Percentiles rank a stretch among this genome's conserved stretches.
Conservation (phyloP, 345 rosid species). For the Salix arbutifolia region DNA sequence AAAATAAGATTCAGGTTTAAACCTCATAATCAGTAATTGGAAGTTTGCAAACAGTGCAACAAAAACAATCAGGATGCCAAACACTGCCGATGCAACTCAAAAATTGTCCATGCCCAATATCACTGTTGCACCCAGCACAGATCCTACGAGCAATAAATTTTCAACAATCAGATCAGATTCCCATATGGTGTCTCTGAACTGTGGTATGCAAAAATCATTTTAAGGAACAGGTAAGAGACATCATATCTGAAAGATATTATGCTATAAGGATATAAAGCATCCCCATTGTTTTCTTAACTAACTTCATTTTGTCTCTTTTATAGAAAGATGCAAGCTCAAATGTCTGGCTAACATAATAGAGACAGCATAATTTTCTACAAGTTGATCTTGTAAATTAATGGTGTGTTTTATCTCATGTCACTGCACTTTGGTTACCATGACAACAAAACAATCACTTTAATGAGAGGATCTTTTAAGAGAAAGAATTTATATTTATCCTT, state of each 20-base stretch:
- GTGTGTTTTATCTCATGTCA: not conserved
- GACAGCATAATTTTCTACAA: not conserved
- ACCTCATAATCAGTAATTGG: conserved; percentile 85
- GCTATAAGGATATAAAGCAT: not conserved
- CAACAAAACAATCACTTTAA: not conserved
- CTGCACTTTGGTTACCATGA: not conserved
- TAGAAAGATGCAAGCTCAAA: not conserved
- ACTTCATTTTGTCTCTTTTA: not conserved
- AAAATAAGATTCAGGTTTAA: conserved; percentile 3
- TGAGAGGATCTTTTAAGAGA: not conserved
- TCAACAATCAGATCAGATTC: conserved; percentile 18
- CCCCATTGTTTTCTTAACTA: not conserved
- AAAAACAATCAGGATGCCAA: conserved; percentile 90
- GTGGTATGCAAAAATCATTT: not conserved
- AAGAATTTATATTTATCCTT: not conserved
- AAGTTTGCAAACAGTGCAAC: conserved; percentile 66
- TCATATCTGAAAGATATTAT: not conserved
- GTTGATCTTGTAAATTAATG: not conserved
- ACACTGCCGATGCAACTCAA: conserved; percentile 69
- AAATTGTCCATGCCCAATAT: conserved; percentile 85
- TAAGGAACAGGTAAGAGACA: not conserved
- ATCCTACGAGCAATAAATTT: conserved; percentile 44
- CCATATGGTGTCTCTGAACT: not conserved
- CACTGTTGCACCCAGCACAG: conserved; percentile 87
- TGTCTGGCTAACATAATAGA: not conserved